Conservation (phyloP, 768 basidiomycete genomes). For the Tulasnella sp. region DNA sequence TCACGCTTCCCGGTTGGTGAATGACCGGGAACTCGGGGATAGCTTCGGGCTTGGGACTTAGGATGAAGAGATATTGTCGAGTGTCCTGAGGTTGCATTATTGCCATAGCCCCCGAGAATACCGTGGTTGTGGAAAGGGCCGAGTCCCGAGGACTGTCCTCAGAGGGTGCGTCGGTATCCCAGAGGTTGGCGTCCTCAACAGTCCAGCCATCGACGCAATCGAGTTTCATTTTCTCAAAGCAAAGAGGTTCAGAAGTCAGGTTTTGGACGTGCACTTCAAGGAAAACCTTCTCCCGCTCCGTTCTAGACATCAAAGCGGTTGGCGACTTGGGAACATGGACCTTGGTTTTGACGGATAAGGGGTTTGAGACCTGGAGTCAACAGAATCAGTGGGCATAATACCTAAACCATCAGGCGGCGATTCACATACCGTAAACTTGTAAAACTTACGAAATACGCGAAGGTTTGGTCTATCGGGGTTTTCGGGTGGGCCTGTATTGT, state of each 20-base stretch:
- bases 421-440: constrained; percentile 77
- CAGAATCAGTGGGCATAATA: neutral
- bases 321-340: constrained; percentile 75
- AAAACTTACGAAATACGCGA: constrained; percentile 81
- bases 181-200: constrained; percentile 52
- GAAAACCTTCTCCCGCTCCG: constrained; percentile 77
- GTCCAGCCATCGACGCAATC: constrained; percentile 68
- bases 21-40: constrained; percentile 41
- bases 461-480: constrained; percentile 53
- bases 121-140: constrained; percentile 16
- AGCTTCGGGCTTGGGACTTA: constrained; percentile 47
- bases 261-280: constrained; percentile 94
- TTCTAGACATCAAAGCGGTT: constrained; percentile 58
- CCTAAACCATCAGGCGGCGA: neutral
- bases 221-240: constrained; percentile 76
- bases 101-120: constrained; percentile 62
- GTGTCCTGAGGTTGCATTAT: constrained; percentile 80
- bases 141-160: constrained; percentile 5
- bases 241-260: constrained; percentile 67
- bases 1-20: constrained; percentile 62
- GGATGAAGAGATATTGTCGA: constrained; percentile 83
- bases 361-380: constrained; percentile 74
- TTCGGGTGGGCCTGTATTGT: constrained; percentile 46
- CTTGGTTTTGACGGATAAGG: constrained; percentile 91
- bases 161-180: constrained; percentile 32